A percentile compares a stretch with the other conserved stretches of the same genome.
Evolutionary conservation across 2,329 filamentous ascomycete species (phyloP).

Genomic region (Blastomyces parvus): DNA sequence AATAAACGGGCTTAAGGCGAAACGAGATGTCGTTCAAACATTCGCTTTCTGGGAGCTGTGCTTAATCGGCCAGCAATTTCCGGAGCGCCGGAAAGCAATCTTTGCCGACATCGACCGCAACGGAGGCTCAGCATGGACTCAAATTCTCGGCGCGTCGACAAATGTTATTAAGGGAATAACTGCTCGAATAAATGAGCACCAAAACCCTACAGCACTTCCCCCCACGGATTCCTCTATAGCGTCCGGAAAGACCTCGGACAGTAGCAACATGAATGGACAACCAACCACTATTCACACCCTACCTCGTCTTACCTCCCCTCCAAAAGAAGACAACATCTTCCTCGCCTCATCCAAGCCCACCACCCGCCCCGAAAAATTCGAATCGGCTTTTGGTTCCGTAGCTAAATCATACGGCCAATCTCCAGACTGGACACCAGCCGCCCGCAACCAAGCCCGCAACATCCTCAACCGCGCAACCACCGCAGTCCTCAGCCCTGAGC

Average conservation of each 20-base stretch:
- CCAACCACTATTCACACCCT: slow-evolving; percentile 36
- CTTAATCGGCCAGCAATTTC: slow-evolving; percentile 65
- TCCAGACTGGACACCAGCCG: slow-evolving; percentile 36
- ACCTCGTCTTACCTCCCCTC: slow-evolving; percentile 38
- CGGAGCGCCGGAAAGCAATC: slow-evolving; percentile 67
- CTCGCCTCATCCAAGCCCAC: slow-evolving; percentile 31
- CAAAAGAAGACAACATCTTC: slow-evolving; percentile 40
- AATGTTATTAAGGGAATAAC: slow-evolving; percentile 59
- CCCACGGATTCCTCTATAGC: slow-evolving; percentile 15
- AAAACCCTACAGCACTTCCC: slow-evolving; percentile 35
- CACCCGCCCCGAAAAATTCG: slow-evolving; percentile 30
- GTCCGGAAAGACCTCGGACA: slow-evolving; percentile 35
- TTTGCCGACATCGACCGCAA: slow-evolving; percentile 80
- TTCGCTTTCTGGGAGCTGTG: slow-evolving; percentile 90
- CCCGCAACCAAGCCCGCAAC: slow-evolving; percentile 31
- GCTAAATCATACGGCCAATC: slow-evolving; percentile 40
- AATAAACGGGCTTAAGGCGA: slow-evolving; percentile 71
- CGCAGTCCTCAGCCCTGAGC: slow-evolving; percentile 32
- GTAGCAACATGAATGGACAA: slow-evolving; percentile 20
- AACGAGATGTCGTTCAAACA: slow-evolving; percentile 65
- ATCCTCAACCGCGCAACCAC: slow-evolving; percentile 32
- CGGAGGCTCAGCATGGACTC: slow-evolving; percentile 70
- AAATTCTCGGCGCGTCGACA: slow-evolving; percentile 62
- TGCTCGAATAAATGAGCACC: slow-evolving; percentile 54
- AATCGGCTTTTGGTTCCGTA: slow-evolving; percentile 35